phyloP scores from a whole-genome alignment of 768 basidiomycete species.

The Lanmaoa pseudosensibilis region DNA sequence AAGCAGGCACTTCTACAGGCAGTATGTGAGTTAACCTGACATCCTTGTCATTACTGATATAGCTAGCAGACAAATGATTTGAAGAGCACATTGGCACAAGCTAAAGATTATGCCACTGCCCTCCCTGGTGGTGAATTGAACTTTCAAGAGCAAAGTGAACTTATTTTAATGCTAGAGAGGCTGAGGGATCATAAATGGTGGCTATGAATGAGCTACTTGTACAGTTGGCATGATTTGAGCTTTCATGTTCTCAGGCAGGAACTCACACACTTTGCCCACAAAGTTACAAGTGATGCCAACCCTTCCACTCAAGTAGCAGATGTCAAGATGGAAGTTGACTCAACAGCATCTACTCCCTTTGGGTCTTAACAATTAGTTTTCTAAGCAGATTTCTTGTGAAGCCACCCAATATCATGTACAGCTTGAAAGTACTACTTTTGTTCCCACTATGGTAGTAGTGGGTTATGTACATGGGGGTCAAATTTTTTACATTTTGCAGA shows the following conservation, averaged over 20 bases:
- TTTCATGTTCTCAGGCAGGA: conserved; percentile 44
- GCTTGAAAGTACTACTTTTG: too few species aligned
- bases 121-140: conserved; percentile 74
- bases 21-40: conserved; percentile 37
- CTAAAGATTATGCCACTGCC: conserved; percentile 55
- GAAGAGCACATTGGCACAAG: conserved; percentile 55
- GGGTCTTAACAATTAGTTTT: conserved; percentile 23
- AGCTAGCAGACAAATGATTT: conserved; percentile 67
- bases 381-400: too few species aligned
- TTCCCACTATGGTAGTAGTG: too few species aligned
- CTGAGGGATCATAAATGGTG: conserved; percentile 57
- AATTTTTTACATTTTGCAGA: too few species aligned
- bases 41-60: neutral
- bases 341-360: conserved; percentile 71
- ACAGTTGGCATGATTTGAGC: neutral
- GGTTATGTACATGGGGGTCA: too few species aligned
- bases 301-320: conserved; percentile 27
- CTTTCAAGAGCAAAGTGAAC: conserved; percentile 67
- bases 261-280: conserved; percentile 51
- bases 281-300: conserved; percentile 37
- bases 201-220: too few species aligned
- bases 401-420: too few species aligned
- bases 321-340: conserved; percentile 66
- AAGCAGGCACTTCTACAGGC: conserved; percentile 69
- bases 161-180: conserved; percentile 66